Evolutionary conservation across 129 eudicot species (phyloP), one percentile per base, ranked within the genome.

Genomic region (Escallonia rubra): DNA sequence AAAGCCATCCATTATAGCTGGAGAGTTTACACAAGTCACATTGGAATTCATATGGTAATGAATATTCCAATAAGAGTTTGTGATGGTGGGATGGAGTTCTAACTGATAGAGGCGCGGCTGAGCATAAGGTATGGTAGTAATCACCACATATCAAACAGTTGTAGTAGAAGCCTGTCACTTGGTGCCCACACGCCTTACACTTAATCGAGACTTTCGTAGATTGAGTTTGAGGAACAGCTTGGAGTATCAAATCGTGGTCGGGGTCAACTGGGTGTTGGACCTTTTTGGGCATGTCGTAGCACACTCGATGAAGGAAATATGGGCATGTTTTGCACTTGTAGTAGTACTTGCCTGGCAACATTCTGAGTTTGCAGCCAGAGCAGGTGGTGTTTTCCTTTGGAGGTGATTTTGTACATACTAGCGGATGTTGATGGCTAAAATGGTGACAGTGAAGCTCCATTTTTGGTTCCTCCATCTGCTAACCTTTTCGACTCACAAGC

Each of bases 1-100:
- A 86, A 14, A 82, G 82, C 88, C 92, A 86, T 5, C 88, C 88
- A 12, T 62, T 77, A 39, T 74, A 74, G 64, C 86, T 86, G 8
- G 92, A 82, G 34, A 65, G 74, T 14, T 74, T 57, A 14, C 88
- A 86, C 4, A 80, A 42, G 66, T 86, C 86, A 57, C 88, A 86
- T 55, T 61, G 83, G 75, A 86, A 86, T n/a, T 86, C 86, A 34
- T 86, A 86, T 34, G 80, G 78, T 0, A 86, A 88, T 7, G 65
- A 65, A 12, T 73, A 74, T 53, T 86, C 86, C 5, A 86, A 71
- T 39, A 74, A 77, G 0, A 82, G 75, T 7, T 61, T 45, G 81
- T 86, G 92, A 11, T 70, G 79, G 79, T 86, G 88, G 43, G 74
- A 58, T 41, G 84, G 86, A 41, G 86, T 65, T 72, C 79, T 82